These are phyloP conservation scores for Eucalyptus paniculata DNA, from an alignment of 345 rosid species.

Conservation along the genomic window DNA sequence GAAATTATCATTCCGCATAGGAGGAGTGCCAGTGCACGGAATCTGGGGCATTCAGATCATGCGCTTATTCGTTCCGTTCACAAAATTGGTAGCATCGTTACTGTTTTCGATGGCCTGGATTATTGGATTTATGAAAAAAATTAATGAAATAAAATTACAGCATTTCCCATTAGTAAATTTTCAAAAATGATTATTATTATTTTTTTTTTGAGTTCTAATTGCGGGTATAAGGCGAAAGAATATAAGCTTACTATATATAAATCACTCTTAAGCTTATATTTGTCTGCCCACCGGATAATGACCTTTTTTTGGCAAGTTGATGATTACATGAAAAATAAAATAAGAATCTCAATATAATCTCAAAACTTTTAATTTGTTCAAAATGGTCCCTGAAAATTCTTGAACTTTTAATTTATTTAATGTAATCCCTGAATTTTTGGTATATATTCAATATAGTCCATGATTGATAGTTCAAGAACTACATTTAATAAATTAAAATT, in stretches of 20 bases:
- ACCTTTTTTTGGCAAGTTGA: too few species aligned
- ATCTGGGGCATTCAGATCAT: not conserved
- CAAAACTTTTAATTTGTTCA: too few species aligned
- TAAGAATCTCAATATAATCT: fast-evolving
- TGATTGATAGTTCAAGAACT: too few species aligned
- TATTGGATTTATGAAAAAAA: too few species aligned
- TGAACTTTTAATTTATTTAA: too few species aligned
- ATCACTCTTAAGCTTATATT: too few species aligned
- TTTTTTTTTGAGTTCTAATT: fast-evolving
- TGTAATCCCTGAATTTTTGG: fast-evolving
- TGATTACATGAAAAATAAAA: too few species aligned
- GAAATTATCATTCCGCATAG: not conserved
- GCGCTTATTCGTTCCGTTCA: not conserved
- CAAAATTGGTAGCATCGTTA: too few species aligned
- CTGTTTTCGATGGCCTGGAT: too few species aligned
- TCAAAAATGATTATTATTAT: fast-evolving
- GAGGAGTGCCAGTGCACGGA: not conserved
- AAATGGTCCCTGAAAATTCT: fast-evolving
- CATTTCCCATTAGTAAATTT: too few species aligned
- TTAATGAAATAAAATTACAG: fast-evolving
- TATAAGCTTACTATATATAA: too few species aligned
- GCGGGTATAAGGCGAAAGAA: fast-evolving
- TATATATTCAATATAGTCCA: fast-evolving
- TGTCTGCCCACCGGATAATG: too few species aligned
- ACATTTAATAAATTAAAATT: fast-evolving